These are phyloP conservation scores for Aspergillus pseudotamarii DNA, from an alignment of 2,329 filamentous ascomycete species.

Conservation along the genomic window DNA sequence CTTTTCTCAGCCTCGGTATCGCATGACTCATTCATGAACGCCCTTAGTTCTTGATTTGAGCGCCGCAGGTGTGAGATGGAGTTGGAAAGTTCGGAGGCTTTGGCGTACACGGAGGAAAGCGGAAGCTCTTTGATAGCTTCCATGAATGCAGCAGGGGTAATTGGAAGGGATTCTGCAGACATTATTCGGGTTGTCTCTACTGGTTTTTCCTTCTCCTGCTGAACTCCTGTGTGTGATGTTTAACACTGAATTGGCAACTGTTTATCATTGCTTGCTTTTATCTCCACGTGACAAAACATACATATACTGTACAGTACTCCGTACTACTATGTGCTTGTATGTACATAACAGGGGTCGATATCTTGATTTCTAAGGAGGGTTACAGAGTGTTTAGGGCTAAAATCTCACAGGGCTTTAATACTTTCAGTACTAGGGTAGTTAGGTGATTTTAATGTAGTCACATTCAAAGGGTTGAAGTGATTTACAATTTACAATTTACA, in stretches of 20 bases:
- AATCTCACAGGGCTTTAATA: background rate
- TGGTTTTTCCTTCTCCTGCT: background rate
- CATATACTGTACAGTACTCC: background rate
- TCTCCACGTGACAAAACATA: slow-evolving; percentile 20
- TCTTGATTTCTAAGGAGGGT: background rate
- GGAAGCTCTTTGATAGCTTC: slow-evolving; percentile 61
- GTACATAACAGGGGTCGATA: background rate
- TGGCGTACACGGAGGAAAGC: slow-evolving; percentile 61
- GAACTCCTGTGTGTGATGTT: background rate
- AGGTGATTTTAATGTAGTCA: background rate
- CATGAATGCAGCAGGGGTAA: slow-evolving; percentile 54
- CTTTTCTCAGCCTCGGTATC: slow-evolving; percentile 55
- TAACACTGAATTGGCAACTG: background rate
- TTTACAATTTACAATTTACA: background rate
- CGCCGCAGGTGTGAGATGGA: slow-evolving; percentile 60
- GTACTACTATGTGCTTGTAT: background rate
- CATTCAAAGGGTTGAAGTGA: background rate
- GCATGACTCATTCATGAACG: slow-evolving; percentile 50
- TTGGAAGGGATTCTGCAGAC: slow-evolving; percentile 54
- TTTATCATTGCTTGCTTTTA: slow-evolving; percentile 8
- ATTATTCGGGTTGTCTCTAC: slow-evolving; percentile 36
- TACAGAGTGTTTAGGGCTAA: background rate
- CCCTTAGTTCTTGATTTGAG: slow-evolving; percentile 60
- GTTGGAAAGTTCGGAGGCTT: slow-evolving; percentile 64
- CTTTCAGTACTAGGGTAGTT: background rate